Percentiles rank a stretch among this genome's conserved stretches.
These are phyloP conservation scores for Ochetophila trinervis DNA, from an alignment of 306 rosid species.

Conservation along the genomic window DNA sequence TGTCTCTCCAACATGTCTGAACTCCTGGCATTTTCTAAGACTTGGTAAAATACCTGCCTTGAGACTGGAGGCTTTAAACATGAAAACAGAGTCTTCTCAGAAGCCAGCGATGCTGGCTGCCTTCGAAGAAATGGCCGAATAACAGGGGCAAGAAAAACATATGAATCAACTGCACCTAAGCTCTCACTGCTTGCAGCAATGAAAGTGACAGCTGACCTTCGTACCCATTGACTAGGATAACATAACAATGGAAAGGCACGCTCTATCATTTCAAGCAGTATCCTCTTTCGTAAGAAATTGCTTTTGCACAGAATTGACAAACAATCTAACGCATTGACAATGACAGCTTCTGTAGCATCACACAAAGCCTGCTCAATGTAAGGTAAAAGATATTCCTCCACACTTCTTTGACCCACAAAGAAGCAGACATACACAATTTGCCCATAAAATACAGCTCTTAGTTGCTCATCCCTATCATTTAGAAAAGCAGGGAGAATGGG, in stretches of 20 bases:
- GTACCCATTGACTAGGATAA: slow-evolving; percentile 90
- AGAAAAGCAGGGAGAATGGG: slow-evolving; percentile 97
- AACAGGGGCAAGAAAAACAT: slow-evolving; percentile 91
- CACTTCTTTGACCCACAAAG: slow-evolving; percentile 98
- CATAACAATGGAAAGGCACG: slow-evolving; percentile 86
- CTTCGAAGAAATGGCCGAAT: slow-evolving; percentile 77
- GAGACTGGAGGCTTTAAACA: slow-evolving; percentile 87
- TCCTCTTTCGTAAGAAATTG: slow-evolving; percentile 77
- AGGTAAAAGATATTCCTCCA: slow-evolving; percentile 97
- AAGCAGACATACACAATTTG: slow-evolving; percentile 92
- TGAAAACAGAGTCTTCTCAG: slow-evolving; percentile 68
- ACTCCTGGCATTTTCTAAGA: slow-evolving; percentile 86
- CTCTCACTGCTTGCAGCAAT: slow-evolving; percentile 88
- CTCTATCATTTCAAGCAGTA: slow-evolving; percentile 89
- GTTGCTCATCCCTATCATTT: slow-evolving; percentile 88
- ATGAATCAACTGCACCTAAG: slow-evolving; percentile 91
- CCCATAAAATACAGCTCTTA: slow-evolving; percentile 85
- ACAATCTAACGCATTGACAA: slow-evolving; percentile 88
- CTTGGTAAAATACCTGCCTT: slow-evolving; percentile 65
- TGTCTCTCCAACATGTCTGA: slow-evolving; percentile 96
- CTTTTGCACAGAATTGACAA: slow-evolving; percentile 76
- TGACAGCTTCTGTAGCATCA: slow-evolving; percentile 75
- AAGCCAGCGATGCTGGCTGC: slow-evolving; percentile 89
- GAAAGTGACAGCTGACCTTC: slow-evolving; percentile 81
- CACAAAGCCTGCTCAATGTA: slow-evolving; percentile 93